phyloP scores from a whole-genome alignment of 176 grass and related monocot species.

The Miscanthus lutarioriparius region DNA sequence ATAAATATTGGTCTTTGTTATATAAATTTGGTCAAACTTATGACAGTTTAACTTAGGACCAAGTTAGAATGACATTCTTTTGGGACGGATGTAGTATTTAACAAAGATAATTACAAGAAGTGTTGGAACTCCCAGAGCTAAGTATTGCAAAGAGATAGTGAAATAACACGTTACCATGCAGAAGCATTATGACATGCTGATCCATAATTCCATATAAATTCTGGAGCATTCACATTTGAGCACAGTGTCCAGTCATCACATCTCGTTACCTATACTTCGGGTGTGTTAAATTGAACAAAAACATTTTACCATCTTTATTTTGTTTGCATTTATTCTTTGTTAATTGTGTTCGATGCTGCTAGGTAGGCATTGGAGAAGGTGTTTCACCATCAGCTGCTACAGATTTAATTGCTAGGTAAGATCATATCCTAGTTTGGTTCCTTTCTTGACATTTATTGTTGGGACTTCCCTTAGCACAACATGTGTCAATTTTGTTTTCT shows the following conservation, averaged over 20 bases:
- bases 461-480: conserved; percentile 1
- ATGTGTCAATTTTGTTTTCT: background rate
- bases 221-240: conserved; percentile 13
- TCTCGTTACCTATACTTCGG: background rate
- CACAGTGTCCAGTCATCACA: conserved; percentile 3
- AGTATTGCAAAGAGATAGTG: background rate
- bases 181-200: background rate
- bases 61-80: background rate
- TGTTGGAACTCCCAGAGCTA: background rate
- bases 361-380: conserved; percentile 99
- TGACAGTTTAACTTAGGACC: background rate
- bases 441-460: conserved; percentile 28
- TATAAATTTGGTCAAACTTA: background rate
- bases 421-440: conserved; percentile 31
- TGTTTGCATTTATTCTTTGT: conserved; percentile 31
- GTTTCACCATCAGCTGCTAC: conserved; percentile 99
- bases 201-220: conserved; percentile 19
- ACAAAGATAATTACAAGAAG: background rate
- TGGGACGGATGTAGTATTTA: background rate
- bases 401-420: conserved; percentile 91
- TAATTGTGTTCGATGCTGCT: conserved; percentile 40
- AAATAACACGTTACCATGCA: conserved; percentile 9
- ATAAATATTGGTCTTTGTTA: background rate
- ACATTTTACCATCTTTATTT: background rate
- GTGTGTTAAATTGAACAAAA: background rate